A percentile compares a stretch with the other conserved stretches of the same genome.
phyloP scores from a whole-genome alignment of 1,284 basidiomycete species.

The Irpex sp. region DNA sequence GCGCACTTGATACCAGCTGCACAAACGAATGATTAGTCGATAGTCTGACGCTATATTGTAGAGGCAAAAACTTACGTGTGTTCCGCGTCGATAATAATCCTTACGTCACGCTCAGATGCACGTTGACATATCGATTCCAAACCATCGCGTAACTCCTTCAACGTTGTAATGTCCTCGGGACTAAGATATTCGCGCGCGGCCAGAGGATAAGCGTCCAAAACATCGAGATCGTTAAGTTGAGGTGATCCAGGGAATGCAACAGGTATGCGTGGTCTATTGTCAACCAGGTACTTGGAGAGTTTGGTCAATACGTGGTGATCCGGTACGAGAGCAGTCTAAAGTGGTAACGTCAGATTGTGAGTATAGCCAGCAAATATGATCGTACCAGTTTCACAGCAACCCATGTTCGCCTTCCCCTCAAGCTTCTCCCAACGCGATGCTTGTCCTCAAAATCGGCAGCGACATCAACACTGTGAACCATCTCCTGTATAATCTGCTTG shows the following conservation, averaged over 20 bases:
- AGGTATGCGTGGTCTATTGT: constrained; percentile 27
- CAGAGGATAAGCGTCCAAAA: constrained; percentile 27
- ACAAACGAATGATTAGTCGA: background rate
- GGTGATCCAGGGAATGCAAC: constrained; percentile 67
- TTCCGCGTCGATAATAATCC: constrained; percentile 79
- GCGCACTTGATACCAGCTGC: constrained; percentile 61
- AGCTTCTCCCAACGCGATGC: constrained; percentile 27
- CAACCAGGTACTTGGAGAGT: constrained; percentile 48
- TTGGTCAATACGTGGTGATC: constrained; percentile 48
- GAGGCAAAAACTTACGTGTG: constrained; percentile 44
- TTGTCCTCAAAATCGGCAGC: constrained; percentile 76
- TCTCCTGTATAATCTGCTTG: constrained; percentile 65
- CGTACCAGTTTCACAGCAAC: constrained; percentile 78
- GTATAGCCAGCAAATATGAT: constrained; percentile 3
- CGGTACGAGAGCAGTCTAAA: constrained; percentile 56
- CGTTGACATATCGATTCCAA: constrained; percentile 45
- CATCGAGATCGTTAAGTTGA: constrained; percentile 41
- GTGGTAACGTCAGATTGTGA: background rate
- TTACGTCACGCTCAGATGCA: constrained; percentile 55
- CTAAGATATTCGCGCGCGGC: background rate
- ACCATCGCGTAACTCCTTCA: constrained; percentile 2
- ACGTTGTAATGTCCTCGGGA: background rate
- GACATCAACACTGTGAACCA: constrained; percentile 67
- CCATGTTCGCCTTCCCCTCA: constrained; percentile 58
- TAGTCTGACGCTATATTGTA: background rate